Evolutionary conservation across 1,139 yeast species (phyloP).

Genomic region (Eremothecium sinecaudum): DNA sequence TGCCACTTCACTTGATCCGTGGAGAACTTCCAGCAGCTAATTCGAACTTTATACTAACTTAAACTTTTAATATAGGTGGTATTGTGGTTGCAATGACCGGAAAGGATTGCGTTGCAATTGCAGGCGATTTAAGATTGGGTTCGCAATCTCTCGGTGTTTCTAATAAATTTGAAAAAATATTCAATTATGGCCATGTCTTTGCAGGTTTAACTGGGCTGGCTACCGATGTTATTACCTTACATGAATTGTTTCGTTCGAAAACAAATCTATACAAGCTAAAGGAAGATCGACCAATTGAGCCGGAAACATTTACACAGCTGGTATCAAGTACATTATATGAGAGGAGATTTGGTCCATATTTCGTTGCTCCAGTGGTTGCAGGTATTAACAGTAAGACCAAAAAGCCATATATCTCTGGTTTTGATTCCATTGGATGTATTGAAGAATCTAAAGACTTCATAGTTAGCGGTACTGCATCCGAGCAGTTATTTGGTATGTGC

Average conservation of each 20-base stretch:
- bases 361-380: conserved; percentile 93
- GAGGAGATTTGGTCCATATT: conserved; percentile 92
- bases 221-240: conserved; percentile 79
- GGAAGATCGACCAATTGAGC: conserved; percentile 89
- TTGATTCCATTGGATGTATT: conserved; percentile 93
- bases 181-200: conserved; percentile 75
- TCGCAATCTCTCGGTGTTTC: conserved; percentile 88
- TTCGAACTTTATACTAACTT: too few relatives aligned
- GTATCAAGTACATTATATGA: conserved; percentile 86
- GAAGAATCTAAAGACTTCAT: conserved; percentile 92
- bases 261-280: conserved; percentile 81
- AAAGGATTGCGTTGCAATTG: conserved; percentile 96
- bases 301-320: conserved; percentile 85
- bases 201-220: conserved; percentile 94
- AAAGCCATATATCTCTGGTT: conserved; percentile 88
- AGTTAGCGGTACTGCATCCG: conserved; percentile 95
- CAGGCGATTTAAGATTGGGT: conserved; percentile 89
- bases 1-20: too few relatives aligned
- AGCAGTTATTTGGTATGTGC: conserved; percentile 97
- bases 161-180: conserved; percentile 86
- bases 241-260: conserved; percentile 73
- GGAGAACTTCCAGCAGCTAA: too few relatives aligned
- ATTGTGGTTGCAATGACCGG: conserved; percentile 98
- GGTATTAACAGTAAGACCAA: conserved; percentile 76
- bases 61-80: conserved; percentile 48